phyloP scores from a whole-genome alignment of 1,284 basidiomycete species.

The Irpex sp. region DNA sequence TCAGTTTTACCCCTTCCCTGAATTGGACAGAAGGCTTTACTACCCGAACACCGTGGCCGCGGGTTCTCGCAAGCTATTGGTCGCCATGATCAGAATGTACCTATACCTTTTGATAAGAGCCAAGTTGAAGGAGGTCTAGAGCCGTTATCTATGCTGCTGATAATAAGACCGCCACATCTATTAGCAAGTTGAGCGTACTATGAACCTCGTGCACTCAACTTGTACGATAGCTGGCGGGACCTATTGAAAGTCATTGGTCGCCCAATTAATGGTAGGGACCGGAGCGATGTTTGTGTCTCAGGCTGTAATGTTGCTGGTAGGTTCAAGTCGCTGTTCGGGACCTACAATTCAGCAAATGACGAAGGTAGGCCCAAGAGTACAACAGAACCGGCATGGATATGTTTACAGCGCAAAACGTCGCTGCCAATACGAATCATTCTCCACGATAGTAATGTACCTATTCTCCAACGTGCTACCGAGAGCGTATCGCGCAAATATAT shows the following conservation, averaged over 20 bases:
- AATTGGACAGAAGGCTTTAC: background rate
- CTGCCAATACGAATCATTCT: too few relatives aligned
- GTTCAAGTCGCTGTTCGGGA: too few relatives aligned
- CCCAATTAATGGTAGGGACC: too few relatives aligned
- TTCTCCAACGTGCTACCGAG: background rate
- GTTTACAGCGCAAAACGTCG: too few relatives aligned
- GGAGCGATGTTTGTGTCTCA: too few relatives aligned
- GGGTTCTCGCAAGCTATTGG: too few relatives aligned
- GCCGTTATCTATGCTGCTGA: background rate
- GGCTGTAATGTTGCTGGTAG: too few relatives aligned
- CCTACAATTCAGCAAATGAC: too few relatives aligned
- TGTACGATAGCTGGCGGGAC: background rate
- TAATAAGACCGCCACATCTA: background rate
- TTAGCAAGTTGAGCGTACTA: background rate
- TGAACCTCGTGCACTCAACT: background rate
- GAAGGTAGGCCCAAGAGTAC: too few relatives aligned
- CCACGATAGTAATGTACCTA: background rate
- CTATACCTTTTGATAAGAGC: background rate
- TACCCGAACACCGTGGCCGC: background rate
- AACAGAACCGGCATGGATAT: too few relatives aligned
- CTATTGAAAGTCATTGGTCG: too few relatives aligned
- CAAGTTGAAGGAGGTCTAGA: background rate
- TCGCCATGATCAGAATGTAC: background rate
- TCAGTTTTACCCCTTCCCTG: background rate
- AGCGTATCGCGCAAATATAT: background rate